Percentiles rank a stretch among this genome's conserved stretches.
These are phyloP conservation scores for Coprinopsis marcescibilis DNA, from an alignment of 768 basidiomycete species.

Conservation along the genomic window DNA sequence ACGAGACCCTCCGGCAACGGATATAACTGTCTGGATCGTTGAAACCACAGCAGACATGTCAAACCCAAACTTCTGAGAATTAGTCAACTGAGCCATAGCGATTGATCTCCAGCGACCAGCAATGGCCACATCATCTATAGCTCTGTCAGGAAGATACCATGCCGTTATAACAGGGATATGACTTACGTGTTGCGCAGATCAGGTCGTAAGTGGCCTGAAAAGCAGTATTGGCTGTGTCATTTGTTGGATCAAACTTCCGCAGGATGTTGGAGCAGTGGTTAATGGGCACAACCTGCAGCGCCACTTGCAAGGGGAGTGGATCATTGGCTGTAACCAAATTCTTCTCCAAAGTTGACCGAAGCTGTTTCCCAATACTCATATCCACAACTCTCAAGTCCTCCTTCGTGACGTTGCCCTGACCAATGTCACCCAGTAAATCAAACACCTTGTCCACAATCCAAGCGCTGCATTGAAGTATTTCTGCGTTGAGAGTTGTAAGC, in stretches of 20 bases:
- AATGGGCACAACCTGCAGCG: constrained; percentile 1
- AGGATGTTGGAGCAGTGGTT: neutral
- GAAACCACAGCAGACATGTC: neutral
- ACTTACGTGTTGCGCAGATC: too few relatives aligned
- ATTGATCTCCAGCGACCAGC: constrained; percentile 39
- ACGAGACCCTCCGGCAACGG: neutral
- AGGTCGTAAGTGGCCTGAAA: too few relatives aligned
- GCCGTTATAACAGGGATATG: too few relatives aligned
- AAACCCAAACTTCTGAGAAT: neutral
- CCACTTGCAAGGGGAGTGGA: constrained; percentile 6
- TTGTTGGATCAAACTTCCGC: neutral
- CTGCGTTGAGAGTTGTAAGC: constrained; percentile 39
- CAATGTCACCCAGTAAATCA: too few relatives aligned
- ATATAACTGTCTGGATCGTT: neutral
- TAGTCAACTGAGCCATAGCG: neutral
- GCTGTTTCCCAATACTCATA: too few relatives aligned
- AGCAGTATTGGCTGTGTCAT: too few relatives aligned
- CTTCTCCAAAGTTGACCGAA: neutral
- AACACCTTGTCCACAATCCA: constrained; percentile 32
- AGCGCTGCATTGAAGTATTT: constrained; percentile 42
- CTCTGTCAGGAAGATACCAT: too few relatives aligned
- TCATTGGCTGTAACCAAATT: neutral
- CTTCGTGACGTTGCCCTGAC: too few relatives aligned
- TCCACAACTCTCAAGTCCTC: too few relatives aligned
- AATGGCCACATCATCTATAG: constrained; percentile 35